Base-by-base conservation (phyloP, 2,329 filamentous ascomycete genomes). In the Canariomyces notabilis region DNA sequence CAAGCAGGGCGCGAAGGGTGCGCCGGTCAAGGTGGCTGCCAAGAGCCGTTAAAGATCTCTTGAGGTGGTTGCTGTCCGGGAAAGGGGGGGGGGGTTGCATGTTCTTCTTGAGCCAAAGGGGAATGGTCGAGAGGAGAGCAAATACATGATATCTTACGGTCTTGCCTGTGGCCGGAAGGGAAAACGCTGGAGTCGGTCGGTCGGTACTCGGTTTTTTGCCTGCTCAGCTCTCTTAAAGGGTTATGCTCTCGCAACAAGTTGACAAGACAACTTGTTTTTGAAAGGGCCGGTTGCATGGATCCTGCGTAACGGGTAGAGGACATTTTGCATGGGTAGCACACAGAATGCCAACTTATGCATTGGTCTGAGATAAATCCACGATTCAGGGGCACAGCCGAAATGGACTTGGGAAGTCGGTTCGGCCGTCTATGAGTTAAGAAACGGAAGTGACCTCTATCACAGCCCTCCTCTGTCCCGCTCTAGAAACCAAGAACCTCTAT, bases 1-100 rank as follows among this genome's bases (percentile, higher is more conserved):
- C 83, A 98, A 98, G 87, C 89, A 95, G 82, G 89, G 89, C 67
- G 85, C 89, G 59, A 95, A 95, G 83, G 93, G 93, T 66, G 82
- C 89, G 61, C 82, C 80, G 63, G 73, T 77, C 68, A 96, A 96
- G 86, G 83, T 89, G 64, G 79, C 85, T 69, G 83, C 87, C 69
- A 90, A 84, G 68, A 85, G 80, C 76, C 89, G 89, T 76, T 95
- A 89, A 87, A 63, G 29, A 37, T 15, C 33, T 42, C 39, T 32
- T 45, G 36, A 33, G 52, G 46, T 47, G 51, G 42, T 54, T 52
- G 46, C 44, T 39, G 45, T 50, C 36, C 37, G 34, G 46, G 44
- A 37, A 44, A 39, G 48, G 44, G 44, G 49, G 50, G 51, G 36
- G 38, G 48, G 41, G 38, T 37, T 37, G 44, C 39, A 37, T 40